Percentiles rank a stretch among this genome's conserved stretches.
Conservation (phyloP, 1,284 basidiomycete species). For the Trametes sp. region DNA sequence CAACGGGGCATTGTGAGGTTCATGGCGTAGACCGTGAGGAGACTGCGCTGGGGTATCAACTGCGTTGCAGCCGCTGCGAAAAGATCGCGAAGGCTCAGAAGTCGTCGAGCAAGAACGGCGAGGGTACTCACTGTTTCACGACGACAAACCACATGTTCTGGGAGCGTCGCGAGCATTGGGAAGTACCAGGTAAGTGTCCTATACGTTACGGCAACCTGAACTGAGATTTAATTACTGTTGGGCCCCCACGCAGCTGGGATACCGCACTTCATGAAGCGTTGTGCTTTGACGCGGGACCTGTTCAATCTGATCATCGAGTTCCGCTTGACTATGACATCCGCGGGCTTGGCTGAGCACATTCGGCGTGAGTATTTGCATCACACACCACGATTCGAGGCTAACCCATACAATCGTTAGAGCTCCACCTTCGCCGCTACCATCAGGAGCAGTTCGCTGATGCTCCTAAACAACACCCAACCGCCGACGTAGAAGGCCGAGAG, state of each 20-base stretch:
- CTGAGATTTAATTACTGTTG: no score
- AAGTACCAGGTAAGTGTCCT: slow-evolving; percentile 4
- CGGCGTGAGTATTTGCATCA: background rate
- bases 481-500: no score
- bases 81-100: background rate
- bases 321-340: background rate
- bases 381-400: background rate
- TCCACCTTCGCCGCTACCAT: background rate
- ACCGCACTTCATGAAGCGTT: background rate
- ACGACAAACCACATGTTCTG: slow-evolving; percentile 8
- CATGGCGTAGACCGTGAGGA: slow-evolving; percentile 33
- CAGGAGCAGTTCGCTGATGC: background rate
- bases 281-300: background rate
- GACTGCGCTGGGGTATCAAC: slow-evolving; percentile 32
- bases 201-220: background rate
- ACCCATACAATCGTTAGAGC: background rate
- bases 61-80: slow-evolving; percentile 29
- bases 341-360: background rate
- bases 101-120: background rate
- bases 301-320: background rate
- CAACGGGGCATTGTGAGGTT: slow-evolving; percentile 31
- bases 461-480: no score
- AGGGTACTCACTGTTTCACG: slow-evolving; percentile 6
- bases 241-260: background rate
- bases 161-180: slow-evolving; percentile 5